These are phyloP conservation scores for Candida sanyiensis DNA, from an alignment of 805 yeast genomes.

Conservation along the genomic window DNA sequence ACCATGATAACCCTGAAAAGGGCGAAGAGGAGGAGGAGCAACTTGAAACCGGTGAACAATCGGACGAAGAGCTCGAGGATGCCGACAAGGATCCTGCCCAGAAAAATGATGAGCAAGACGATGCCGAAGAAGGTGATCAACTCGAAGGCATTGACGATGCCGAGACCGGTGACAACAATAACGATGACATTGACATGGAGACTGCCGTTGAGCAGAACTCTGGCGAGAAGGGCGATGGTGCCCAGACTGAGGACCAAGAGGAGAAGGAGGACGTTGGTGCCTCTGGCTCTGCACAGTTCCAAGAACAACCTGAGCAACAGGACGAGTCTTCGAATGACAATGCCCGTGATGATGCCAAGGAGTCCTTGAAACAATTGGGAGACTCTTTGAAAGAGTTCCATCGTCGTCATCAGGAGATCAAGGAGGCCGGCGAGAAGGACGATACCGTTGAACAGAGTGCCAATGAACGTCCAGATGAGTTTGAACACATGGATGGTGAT, in stretches of 20 bases:
- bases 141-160: slow-evolving; percentile 54
- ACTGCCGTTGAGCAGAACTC: slow-evolving; percentile 54
- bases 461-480: slow-evolving; percentile 75
- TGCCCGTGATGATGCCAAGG: slow-evolving; percentile 62
- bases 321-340: slow-evolving; percentile 41
- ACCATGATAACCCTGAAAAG: slow-evolving; percentile 25
- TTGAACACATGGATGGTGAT: slow-evolving; percentile 77
- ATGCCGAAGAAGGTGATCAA: slow-evolving; percentile 36
- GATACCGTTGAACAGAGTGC: slow-evolving; percentile 46
- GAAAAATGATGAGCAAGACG: slow-evolving; percentile 28
- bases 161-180: slow-evolving; percentile 34
- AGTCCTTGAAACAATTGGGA: slow-evolving; percentile 82
- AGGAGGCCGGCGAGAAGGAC: slow-evolving; percentile 52
- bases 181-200: slow-evolving; percentile 47
- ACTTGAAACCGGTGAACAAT: slow-evolving; percentile 31
- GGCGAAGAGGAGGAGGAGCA: slow-evolving; percentile 28
- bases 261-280: slow-evolving; percentile 68
- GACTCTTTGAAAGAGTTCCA: slow-evolving; percentile 90
- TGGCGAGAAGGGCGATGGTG: slow-evolving; percentile 59
- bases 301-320: slow-evolving; percentile 37
- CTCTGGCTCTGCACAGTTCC: slow-evolving; percentile 45
- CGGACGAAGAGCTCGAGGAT: slow-evolving; percentile 28
- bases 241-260: slow-evolving; percentile 48
- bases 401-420: slow-evolving; percentile 81
- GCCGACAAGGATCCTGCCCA: slow-evolving; percentile 12